A percentile compares a stretch with the other conserved stretches of the same genome.
Evolutionary conservation across 495 filamentous ascomycete species (phyloP).

Genomic region (Penicillium cataractarum): DNA sequence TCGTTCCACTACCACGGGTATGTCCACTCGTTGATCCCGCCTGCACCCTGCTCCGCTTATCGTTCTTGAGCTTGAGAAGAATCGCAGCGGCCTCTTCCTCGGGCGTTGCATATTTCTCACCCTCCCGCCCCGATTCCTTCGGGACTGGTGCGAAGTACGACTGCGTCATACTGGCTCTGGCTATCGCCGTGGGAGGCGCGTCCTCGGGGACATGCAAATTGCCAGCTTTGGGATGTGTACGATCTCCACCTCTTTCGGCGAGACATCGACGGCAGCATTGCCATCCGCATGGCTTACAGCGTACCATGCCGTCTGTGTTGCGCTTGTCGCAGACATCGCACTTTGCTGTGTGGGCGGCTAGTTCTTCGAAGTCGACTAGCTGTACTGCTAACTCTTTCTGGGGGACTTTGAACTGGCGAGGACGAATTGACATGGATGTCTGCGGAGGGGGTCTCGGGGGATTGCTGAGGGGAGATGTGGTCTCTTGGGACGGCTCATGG

Average conservation of each 20-base stretch:
- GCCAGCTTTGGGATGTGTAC: constrained; percentile 25
- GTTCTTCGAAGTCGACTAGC: constrained; percentile 32
- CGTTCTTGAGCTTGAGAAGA: not conserved
- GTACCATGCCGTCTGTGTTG: constrained; percentile 47
- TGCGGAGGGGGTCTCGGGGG: not conserved
- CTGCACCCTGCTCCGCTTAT: too few relatives aligned
- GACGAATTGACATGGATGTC: not conserved
- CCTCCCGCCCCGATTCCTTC: not conserved
- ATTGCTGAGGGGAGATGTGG: not conserved
- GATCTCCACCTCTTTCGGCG: constrained; percentile 20
- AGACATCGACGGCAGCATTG: constrained; percentile 49
- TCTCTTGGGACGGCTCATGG: too few relatives aligned
- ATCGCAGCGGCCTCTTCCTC: not conserved
- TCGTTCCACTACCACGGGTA: not conserved
- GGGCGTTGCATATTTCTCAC: not conserved
- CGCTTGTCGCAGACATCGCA: constrained; percentile 53
- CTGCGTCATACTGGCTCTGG: too few relatives aligned
- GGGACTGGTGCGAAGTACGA: too few relatives aligned
- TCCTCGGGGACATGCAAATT: constrained; percentile 19
- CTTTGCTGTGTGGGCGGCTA: constrained; percentile 52
- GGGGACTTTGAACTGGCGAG: not conserved
- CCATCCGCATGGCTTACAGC: constrained; percentile 48
- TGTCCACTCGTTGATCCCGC: not conserved
- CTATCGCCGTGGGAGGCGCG: not conserved
- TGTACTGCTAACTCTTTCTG: not conserved